Percentiles rank a stretch among this genome's conserved stretches.
Conservation (phyloP, 1,284 basidiomycete species). For the Leccinum huronense region DNA sequence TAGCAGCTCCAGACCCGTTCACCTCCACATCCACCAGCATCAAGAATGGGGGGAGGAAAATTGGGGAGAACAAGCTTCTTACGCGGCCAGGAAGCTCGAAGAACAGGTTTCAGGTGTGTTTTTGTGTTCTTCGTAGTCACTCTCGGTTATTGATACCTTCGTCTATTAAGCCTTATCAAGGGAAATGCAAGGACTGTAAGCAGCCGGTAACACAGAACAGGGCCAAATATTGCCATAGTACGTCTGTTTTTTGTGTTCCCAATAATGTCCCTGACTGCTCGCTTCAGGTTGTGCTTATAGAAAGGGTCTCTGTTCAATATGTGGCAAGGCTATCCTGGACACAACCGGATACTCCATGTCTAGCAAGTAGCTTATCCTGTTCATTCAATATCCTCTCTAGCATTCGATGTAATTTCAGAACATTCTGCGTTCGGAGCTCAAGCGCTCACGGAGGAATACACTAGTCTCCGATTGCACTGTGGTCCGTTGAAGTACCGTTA, state of each 20-base stretch:
- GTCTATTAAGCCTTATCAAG: conserved; percentile 65
- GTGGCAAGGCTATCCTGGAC: conserved; percentile 79
- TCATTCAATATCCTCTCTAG: conserved; percentile 30
- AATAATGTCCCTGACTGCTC: conserved; percentile 5
- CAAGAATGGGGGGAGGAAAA: conserved; percentile 74
- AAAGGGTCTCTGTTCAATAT: conserved; percentile 80
- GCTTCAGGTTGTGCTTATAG: conserved; percentile 76
- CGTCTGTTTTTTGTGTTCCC: conserved; percentile 18
- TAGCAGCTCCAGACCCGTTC: conserved; percentile 81
- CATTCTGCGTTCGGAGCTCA: not conserved
- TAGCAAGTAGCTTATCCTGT: conserved; percentile 52
- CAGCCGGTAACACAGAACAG: conserved; percentile 76
- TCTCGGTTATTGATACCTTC: conserved; percentile 9
- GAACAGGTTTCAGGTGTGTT: conserved; percentile 67
- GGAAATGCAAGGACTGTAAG: conserved; percentile 82
- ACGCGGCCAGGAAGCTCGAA: conserved; percentile 61
- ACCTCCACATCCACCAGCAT: conserved; percentile 66
- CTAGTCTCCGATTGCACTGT: not conserved
- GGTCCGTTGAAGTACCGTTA: conserved; percentile 1
- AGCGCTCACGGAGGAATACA: not conserved
- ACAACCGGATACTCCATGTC: conserved; percentile 81
- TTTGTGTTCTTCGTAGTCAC: conserved; percentile 9
- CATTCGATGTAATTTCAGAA: conserved; percentile 16
- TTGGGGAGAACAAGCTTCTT: conserved; percentile 82
- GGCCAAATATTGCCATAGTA: conserved; percentile 84